A percentile compares a stretch with the other conserved stretches of the same genome.
Conservation (phyloP, 768 basidiomycete species). For the Rubroboletus pulcherrimus region DNA sequence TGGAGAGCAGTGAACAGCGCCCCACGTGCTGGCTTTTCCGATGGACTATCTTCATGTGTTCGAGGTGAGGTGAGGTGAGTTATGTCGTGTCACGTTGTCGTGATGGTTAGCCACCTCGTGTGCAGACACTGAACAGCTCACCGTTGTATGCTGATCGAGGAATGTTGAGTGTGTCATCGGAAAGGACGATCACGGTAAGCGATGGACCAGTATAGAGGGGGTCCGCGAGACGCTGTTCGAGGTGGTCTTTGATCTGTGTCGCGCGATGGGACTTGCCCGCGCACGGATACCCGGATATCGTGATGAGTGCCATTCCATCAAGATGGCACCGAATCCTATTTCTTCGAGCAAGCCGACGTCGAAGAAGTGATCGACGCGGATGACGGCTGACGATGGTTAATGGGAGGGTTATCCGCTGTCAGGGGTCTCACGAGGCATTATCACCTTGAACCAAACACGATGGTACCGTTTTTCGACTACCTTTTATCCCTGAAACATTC, state of each 20-base stretch:
- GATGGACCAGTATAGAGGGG: conserved; percentile 50
- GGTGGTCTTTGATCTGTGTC: conserved; percentile 52
- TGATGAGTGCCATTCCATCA: conserved; percentile 80
- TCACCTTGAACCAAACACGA: too few species aligned
- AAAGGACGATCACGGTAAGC: conserved; percentile 49
- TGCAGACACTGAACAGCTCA: conserved; percentile 30
- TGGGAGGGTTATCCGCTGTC: neutral
- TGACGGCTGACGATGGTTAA: neutral
- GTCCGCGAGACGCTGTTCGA: conserved; percentile 51
- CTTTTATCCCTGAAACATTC: neutral
- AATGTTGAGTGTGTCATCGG: conserved; percentile 70
- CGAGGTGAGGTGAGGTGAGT: neutral
- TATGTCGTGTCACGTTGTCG: neutral
- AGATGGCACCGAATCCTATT: neutral
- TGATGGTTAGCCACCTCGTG: neutral
- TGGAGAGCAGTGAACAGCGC: conserved; percentile 81
- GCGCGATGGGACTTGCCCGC: conserved; percentile 84
- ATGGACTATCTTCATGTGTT: conserved; percentile 53
- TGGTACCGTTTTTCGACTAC: too few species aligned
- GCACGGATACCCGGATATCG: conserved; percentile 82
- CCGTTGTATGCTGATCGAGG: conserved; percentile 69
- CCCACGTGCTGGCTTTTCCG: conserved; percentile 87
- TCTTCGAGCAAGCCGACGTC: neutral
- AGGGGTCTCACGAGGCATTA: neutral
- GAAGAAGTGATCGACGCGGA: neutral